Conservation (phyloP, 257 asterid species). For the Solanum infundibuliforme region DNA sequence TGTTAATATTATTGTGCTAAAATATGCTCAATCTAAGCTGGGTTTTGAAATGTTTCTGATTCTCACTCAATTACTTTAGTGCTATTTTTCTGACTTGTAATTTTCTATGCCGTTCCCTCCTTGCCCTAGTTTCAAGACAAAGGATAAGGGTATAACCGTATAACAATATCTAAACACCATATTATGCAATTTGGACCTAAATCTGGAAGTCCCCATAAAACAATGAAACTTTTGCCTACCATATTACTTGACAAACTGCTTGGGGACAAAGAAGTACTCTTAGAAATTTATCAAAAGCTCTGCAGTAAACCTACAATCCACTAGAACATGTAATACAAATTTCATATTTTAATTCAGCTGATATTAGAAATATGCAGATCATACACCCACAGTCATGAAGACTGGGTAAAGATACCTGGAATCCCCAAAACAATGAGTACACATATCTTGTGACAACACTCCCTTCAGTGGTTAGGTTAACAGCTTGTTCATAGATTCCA, state of each 20-base stretch:
- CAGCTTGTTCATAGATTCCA: slow-evolving; percentile 63
- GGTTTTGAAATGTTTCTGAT: background rate
- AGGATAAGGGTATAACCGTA: background rate
- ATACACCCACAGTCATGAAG: background rate
- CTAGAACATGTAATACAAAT: background rate
- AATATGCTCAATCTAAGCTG: background rate
- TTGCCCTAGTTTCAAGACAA: background rate
- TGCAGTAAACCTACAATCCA: background rate
- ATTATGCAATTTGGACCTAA: background rate
- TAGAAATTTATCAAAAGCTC: background rate
- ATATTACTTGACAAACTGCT: background rate
- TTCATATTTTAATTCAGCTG: background rate
- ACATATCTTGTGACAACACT: slow-evolving; percentile 42
- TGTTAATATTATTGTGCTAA: background rate
- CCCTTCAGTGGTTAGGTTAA: slow-evolving; percentile 40
- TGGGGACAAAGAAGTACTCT: background rate
- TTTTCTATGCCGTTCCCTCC: background rate
- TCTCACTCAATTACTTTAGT: background rate
- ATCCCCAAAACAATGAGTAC: slow-evolving; percentile 93
- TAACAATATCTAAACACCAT: background rate
- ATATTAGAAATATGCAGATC: background rate
- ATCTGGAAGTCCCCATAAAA: background rate
- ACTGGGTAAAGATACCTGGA: slow-evolving; percentile 56
- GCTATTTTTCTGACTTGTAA: background rate
- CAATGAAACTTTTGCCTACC: background rate